Evolutionary conservation across 148 eudicot species (phyloP).

Genomic region (Amaranthus palmeri): DNA sequence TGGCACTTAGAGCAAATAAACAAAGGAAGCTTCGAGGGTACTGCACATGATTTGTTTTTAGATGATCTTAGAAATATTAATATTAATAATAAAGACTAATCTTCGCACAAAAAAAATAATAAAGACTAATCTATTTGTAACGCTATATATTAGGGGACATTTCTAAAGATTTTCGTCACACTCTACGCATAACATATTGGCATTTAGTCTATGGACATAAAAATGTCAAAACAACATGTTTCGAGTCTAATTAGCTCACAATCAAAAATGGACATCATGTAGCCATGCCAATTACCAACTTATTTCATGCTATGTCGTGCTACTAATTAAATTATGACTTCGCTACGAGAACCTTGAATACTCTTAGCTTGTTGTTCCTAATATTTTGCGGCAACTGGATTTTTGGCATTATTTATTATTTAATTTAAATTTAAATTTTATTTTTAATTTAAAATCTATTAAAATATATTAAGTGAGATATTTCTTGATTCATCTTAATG

Average conservation of each 20-base stretch:
- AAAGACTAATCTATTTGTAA: neutral
- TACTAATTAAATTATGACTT: too few species aligned
- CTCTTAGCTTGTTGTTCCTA: too few species aligned
- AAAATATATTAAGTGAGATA: too few species aligned
- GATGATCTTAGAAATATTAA: neutral
- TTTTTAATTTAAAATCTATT: too few species aligned
- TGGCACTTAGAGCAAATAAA: too few species aligned
- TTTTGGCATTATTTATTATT: too few species aligned
- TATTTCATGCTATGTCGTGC: neutral
- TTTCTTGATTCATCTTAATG: too few species aligned
- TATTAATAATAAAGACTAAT: too few species aligned
- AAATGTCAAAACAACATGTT: slow-evolving; percentile 1
- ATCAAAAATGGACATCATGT: neutral
- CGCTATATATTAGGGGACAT: neutral
- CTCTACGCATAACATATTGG: neutral
- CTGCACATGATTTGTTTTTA: neutral
- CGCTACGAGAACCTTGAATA: too few species aligned
- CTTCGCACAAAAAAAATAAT: too few species aligned
- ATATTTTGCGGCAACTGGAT: too few species aligned
- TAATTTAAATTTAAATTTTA: too few species aligned
- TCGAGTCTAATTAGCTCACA: neutral
- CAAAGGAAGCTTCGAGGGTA: slow-evolving; percentile 4
- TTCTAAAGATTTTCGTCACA: neutral
- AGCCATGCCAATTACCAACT: neutral
- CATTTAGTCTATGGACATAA: neutral